phyloP scores from a whole-genome alignment of 768 basidiomycete species.

The Suillus clintonianus region DNA sequence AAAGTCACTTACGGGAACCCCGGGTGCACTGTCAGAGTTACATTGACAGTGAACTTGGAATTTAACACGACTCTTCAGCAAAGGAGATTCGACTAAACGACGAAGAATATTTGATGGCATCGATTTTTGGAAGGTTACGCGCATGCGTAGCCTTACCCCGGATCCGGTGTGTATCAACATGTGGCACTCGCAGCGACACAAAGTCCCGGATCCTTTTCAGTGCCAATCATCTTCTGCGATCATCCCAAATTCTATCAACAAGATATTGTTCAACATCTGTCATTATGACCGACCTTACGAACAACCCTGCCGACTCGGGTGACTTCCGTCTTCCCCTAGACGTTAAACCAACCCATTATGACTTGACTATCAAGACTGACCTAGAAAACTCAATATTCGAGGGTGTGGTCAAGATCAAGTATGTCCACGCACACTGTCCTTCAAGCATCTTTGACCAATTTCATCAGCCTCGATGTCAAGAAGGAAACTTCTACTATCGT shows the following conservation, averaged over 20 bases:
- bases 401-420: constrained; percentile 77
- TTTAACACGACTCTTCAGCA: background rate
- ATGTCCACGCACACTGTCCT: constrained; percentile 20
- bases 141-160: background rate
- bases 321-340: constrained; percentile 60
- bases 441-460: constrained; percentile 3
- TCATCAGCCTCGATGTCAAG: constrained; percentile 61
- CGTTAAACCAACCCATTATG: constrained; percentile 76
- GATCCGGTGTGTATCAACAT: background rate
- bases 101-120: constrained; percentile 15
- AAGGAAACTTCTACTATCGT: constrained; percentile 60
- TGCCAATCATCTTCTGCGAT: background rate
- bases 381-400: constrained; percentile 73
- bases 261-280: constrained; percentile 14
- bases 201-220: background rate
- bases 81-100: background rate
- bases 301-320: constrained; percentile 7
- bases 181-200: background rate
- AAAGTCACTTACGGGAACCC: background rate
- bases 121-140: constrained; percentile 11
- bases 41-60: no score
- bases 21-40: no score
- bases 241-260: background rate
- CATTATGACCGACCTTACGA: constrained; percentile 7
- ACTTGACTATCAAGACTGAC: constrained; percentile 79